Evolutionary conservation across 2,329 filamentous ascomycete species (phyloP).

Genomic region (Gyromitra esculenta): DNA sequence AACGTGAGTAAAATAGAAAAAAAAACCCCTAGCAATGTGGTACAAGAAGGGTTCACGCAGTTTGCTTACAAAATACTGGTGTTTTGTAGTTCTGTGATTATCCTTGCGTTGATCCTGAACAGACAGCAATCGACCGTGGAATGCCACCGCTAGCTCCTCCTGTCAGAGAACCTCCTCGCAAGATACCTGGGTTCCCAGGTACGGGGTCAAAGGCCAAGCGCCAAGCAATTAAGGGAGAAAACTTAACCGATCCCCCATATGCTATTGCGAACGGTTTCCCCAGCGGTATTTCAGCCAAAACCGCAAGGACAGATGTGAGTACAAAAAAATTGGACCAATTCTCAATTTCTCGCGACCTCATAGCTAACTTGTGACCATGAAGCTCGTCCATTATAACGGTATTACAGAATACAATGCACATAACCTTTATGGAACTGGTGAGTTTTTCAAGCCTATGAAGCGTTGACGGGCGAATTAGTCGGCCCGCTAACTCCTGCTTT

Average conservation of each 20-base stretch:
- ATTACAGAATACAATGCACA: constrained; percentile 82
- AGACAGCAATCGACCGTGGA: constrained; percentile 43
- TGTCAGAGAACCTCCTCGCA: constrained; percentile 40
- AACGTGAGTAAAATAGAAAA: constrained; percentile 57
- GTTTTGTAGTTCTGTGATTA: constrained; percentile 57
- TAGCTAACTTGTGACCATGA: constrained; percentile 24
- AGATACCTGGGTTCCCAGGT: constrained; percentile 49
- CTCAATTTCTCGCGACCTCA: constrained; percentile 13
- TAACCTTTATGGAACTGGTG: constrained; percentile 76
- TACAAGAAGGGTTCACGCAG: constrained; percentile 1
- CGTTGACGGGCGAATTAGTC: constrained; percentile 19
- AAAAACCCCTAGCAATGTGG: neutral
- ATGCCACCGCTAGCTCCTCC: constrained; percentile 48
- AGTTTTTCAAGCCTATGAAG: constrained; percentile 55
- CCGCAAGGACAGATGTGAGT: constrained; percentile 74
- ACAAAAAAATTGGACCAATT: constrained; percentile 18
- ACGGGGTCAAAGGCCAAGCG: constrained; percentile 31
- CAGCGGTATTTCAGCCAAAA: constrained; percentile 73
- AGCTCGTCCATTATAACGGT: constrained; percentile 75
- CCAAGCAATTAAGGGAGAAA: constrained; percentile 6
- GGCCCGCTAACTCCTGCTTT: constrained; percentile 39
- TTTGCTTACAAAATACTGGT: constrained; percentile 9
- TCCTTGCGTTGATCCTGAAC: constrained; percentile 51
- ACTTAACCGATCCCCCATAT: constrained; percentile 65
- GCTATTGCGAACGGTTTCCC: constrained; percentile 64